Percentiles rank a stretch among this genome's conserved stretches.
Conservation (phyloP, 2,329 filamentous ascomycete species). For the Aureobasidium sp. region DNA sequence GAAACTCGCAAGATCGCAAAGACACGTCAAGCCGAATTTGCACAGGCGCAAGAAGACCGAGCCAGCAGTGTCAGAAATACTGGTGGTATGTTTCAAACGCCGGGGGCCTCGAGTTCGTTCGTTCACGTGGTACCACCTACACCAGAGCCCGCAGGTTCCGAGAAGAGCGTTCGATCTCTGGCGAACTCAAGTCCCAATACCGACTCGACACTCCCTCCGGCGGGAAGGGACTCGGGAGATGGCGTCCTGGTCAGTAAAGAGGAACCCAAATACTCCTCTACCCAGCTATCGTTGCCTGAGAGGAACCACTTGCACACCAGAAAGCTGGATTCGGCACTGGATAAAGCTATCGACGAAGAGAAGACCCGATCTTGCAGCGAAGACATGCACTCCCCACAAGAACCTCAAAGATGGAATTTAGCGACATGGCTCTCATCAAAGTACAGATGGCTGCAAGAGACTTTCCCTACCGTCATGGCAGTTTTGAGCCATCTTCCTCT, state of each 20-base stretch:
- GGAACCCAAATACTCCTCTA: not conserved
- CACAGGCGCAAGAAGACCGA: constrained; percentile 22
- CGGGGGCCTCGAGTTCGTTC: not conserved
- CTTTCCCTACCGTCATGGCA: constrained; percentile 60
- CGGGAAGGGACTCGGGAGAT: not conserved
- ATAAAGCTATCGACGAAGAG: not conserved
- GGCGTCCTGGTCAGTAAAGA: not conserved
- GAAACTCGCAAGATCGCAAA: constrained; percentile 56
- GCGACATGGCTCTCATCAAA: constrained; percentile 21
- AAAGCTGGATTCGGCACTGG: not conserved
- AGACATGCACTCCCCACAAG: not conserved
- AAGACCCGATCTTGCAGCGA: not conserved
- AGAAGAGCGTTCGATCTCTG: not conserved
- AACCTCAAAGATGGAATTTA: too few species aligned
- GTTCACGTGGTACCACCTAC: not conserved
- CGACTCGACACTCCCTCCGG: not conserved
- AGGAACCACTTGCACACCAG: not conserved
- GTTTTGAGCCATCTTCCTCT: constrained; percentile 60
- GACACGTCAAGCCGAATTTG: constrained; percentile 30
- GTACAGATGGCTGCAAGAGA: constrained; percentile 57
- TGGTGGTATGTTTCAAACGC: not conserved
- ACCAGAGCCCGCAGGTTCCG: not conserved
- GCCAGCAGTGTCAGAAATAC: not conserved
- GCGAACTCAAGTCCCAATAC: not conserved
- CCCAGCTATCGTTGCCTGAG: not conserved